These are phyloP conservation scores for Alternaria viburni DNA, from an alignment of 2,329 filamentous ascomycete species.

Conservation along the genomic window DNA sequence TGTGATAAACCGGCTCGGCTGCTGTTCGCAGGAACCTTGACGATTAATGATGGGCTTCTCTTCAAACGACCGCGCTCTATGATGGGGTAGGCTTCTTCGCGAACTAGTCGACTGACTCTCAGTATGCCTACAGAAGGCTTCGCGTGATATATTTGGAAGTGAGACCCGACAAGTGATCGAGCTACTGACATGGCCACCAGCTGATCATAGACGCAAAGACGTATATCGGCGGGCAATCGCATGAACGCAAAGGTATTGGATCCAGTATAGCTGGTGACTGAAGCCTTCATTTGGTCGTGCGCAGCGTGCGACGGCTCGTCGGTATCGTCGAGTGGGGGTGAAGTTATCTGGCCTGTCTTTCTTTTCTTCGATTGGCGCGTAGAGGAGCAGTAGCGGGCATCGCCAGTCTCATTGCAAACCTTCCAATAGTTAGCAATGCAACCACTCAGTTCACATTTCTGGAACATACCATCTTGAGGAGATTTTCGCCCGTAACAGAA, in stretches of 20 bases:
- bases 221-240: not conserved
- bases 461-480: not conserved
- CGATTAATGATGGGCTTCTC: not conserved
- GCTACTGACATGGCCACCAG: not conserved
- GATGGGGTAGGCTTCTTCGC: not conserved
- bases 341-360: not conserved
- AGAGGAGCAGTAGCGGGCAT: not conserved
- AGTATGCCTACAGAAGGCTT: not conserved
- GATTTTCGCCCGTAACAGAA: not conserved
- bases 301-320: not conserved
- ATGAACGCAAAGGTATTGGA: not conserved
- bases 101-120: not conserved
- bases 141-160: too few species aligned
- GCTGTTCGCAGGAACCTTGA: not conserved
- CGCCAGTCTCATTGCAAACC: not conserved
- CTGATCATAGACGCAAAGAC: not conserved
- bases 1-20: not conserved
- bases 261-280: not conserved
- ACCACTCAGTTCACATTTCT: not conserved
- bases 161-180: not conserved
- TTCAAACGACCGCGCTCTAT: not conserved
- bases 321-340: not conserved
- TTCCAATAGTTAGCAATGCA: not conserved
- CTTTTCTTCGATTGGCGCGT: not conserved
- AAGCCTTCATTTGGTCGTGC: not conserved